Conservation (phyloP, 2,329 filamentous ascomycete genomes). For the Simplicillium sp. region DNA sequence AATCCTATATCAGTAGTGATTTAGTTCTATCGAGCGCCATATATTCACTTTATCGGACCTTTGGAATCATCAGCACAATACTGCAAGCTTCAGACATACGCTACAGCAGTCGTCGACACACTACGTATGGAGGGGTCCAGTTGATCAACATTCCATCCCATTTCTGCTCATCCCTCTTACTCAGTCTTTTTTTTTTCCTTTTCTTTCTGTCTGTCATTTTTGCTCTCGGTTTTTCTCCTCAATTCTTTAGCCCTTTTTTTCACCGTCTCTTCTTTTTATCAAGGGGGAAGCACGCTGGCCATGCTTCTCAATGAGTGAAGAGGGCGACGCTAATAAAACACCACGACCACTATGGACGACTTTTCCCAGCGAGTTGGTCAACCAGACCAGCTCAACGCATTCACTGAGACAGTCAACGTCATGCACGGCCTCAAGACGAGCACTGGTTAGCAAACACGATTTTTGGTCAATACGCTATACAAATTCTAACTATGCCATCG, state of each 20-base stretch:
- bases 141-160: not conserved
- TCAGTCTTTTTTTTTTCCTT: slow-evolving; percentile 2
- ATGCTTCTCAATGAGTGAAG: too few species aligned
- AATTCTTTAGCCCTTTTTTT: not conserved
- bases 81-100: too few species aligned
- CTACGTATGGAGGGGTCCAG: too few species aligned
- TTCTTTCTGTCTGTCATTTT: slow-evolving; percentile 4
- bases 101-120: too few species aligned
- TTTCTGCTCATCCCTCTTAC: not conserved
- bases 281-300: too few species aligned
- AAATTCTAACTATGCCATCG: slow-evolving; percentile 1
- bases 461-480: too few species aligned
- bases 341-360: slow-evolving; percentile 10
- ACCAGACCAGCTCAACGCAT: slow-evolving; percentile 32
- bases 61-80: too few species aligned
- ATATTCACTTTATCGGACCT: too few species aligned
- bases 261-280: too few species aligned
- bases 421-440: slow-evolving; percentile 49
- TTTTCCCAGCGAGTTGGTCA: slow-evolving; percentile 32
- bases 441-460: slow-evolving; percentile 33
- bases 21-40: too few species aligned
- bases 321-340: not conserved
- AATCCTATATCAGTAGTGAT: too few species aligned
- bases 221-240: slow-evolving; percentile 3
- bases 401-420: slow-evolving; percentile 44